phyloP scores from a whole-genome alignment of 1,284 basidiomycete genomes.

The Boletus calvinii region DNA sequence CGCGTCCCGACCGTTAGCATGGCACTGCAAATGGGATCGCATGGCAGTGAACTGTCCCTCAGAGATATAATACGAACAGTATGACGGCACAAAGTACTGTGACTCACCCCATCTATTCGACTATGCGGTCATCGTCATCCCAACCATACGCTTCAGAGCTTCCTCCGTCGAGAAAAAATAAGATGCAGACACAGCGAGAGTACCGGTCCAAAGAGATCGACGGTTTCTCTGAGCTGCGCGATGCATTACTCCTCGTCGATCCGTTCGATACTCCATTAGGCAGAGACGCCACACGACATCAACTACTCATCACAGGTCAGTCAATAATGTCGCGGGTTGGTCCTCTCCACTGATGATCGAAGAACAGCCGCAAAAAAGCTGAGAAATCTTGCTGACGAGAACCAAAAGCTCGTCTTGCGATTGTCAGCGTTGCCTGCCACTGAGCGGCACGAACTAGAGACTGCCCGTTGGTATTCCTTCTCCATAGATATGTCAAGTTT shows the following conservation, averaged over 20 bases:
- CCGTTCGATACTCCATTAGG: conserved; percentile 27
- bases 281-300: conserved; percentile 32
- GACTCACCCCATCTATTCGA: conserved; percentile 5
- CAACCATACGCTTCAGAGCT: neutral
- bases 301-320: conserved; percentile 29
- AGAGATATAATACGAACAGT: conserved; percentile 13
- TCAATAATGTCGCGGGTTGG: neutral
- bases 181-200: conserved; percentile 30
- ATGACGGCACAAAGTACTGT: neutral
- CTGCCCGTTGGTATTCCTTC: conserved; percentile 15
- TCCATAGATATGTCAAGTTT: neutral
- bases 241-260: conserved; percentile 26
- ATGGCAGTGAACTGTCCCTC: conserved; percentile 3
- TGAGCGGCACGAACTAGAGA: neutral
- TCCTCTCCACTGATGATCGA: conserved; percentile 3
- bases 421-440: conserved; percentile 16
- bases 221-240: conserved; percentile 31
- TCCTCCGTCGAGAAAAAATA: conserved; percentile 21
- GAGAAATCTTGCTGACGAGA: conserved; percentile 26
- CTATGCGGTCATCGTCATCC: conserved; percentile 15
- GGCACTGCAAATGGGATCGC: neutral
- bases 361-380: conserved; percentile 26
- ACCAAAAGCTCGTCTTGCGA: conserved; percentile 17
- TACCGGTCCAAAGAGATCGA: conserved; percentile 36
- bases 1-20: neutral